phyloP scores from a whole-genome alignment of 208 protist species.

The Angomonas desouzai region DNA sequence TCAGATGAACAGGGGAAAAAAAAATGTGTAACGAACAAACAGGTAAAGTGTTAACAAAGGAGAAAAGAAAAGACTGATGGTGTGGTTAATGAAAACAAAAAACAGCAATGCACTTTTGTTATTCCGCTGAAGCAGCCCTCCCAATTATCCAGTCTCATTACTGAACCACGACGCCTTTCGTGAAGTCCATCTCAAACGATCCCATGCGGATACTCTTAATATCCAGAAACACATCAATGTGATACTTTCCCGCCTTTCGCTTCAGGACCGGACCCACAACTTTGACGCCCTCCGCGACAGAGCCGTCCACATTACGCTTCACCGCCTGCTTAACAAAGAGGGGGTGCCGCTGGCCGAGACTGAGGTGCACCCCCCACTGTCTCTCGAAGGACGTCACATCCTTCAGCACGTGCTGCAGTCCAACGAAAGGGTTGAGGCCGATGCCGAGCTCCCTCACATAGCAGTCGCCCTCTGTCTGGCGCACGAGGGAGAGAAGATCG shows the following conservation, averaged over 20 bases:
- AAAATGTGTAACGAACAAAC: not conserved
- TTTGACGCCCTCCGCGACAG: conserved; percentile 32
- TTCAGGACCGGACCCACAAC: conserved; percentile 74
- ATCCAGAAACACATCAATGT: conserved; percentile 87
- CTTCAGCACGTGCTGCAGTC: conserved; percentile 63
- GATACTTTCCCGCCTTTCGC: conserved; percentile 84
- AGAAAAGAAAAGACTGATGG: no score
- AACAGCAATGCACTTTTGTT: not conserved
- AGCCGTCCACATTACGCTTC: conserved; percentile 64
- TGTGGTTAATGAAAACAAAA: no score
- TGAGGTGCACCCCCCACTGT: conserved; percentile 88
- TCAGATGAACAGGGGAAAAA: conserved; percentile 5
- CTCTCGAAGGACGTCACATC: conserved; percentile 91
- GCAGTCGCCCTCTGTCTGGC: conserved; percentile 75
- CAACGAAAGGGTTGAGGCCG: conserved; percentile 85
- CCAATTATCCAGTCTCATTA: no score
- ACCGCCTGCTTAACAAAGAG: conserved; percentile 84
- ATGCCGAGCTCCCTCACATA: conserved; percentile 89
- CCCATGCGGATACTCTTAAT: conserved; percentile 56
- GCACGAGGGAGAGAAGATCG: conserved; percentile 75
- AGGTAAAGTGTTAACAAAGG: no score
- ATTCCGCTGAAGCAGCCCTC: conserved; percentile 6
- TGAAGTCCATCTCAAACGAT: conserved; percentile 65
- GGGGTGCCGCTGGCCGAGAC: conserved; percentile 83
- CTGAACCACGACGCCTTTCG: conserved; percentile 38